Evolutionary conservation across 345 rosid species (phyloP), one percentile per base, ranked within the genome.

Genomic region (Brassica nigra): DNA sequence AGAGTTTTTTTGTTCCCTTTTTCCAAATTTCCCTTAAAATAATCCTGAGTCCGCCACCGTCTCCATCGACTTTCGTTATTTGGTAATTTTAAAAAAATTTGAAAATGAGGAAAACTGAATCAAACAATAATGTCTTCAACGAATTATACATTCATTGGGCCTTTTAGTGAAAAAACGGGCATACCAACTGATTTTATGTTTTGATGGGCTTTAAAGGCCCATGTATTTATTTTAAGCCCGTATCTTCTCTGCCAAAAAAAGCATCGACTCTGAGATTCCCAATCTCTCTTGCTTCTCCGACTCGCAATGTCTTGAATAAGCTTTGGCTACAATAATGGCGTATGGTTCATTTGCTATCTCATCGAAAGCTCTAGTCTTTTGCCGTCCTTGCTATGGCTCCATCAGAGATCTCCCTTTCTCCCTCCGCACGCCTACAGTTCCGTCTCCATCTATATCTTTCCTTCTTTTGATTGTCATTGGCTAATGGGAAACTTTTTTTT

Each of bases 381-480:
- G 75, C 16, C 84, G 81, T 36, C 84, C 84, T 72, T 77, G 74
- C 42, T 77, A 76, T 73, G 77, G 65, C 75, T 81, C 78, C 78
- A 54, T 72, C 49, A 77, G 81, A 81, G 81, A 81, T 28, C 81
- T 81, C 15, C 71, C 84, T 49, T 81, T 77, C 81, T 81, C 81
- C 11, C 78, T 81, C 39, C 61, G 81, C 37, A 68, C 81, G 14
- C 61, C 74, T 47, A 81, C 78, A 66, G 84, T 81, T 72, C 73
- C 62, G 81, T 49, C 71, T 82, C 78, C 71, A 14, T 11, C 4
- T 27, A 54, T 14, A n/a, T 11, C 54, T 14, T 15, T 37, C 29
- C 36, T 34, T 29, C 47, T 8, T 29, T 36, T 70, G 55, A 14
- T 37, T 28, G 11, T 14, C 4, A 7, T 75, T 33, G 1, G 57